These are phyloP conservation scores for Nothophoma quercina DNA, from an alignment of 2,329 filamentous ascomycete genomes.

Conservation along the genomic window DNA sequence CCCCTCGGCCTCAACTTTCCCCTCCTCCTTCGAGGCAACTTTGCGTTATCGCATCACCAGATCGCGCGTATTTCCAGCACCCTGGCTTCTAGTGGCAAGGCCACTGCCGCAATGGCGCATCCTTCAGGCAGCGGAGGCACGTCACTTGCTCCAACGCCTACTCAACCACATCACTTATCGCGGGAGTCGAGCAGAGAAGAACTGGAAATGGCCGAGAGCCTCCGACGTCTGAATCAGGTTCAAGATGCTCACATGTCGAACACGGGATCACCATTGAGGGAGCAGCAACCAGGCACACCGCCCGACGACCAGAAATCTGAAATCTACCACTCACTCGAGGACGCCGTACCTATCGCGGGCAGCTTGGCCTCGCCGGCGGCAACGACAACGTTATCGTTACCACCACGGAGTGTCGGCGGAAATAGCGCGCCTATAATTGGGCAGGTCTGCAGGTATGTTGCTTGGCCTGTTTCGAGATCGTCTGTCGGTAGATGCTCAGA, in stretches of 20 bases:
- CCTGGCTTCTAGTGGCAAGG: conserved; percentile 18
- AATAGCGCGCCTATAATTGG: conserved; percentile 58
- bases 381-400: conserved; percentile 27
- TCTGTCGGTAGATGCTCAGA: neutral
- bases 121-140: conserved; percentile 44
- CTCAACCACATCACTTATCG: conserved; percentile 49
- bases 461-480: conserved; percentile 1
- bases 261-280: conserved; percentile 22
- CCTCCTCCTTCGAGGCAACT: conserved; percentile 24
- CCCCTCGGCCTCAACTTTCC: conserved; percentile 3
- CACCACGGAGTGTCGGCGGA: conserved; percentile 24
- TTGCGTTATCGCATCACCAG: conserved; percentile 25
- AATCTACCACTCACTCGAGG: conserved; percentile 53
- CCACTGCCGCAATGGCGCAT: conserved; percentile 36
- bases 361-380: conserved; percentile 32
- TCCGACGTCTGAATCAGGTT: conserved; percentile 55
- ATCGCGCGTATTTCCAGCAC: conserved; percentile 8
- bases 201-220: conserved; percentile 58
- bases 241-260: conserved; percentile 43
- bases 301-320: conserved; percentile 36
- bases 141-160: conserved; percentile 47
- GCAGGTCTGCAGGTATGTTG: conserved; percentile 75
- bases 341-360: conserved; percentile 43
- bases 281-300: conserved; percentile 26
- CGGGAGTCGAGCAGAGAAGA: conserved; percentile 58